Conservation (phyloP, 352 stramenopile species). For the Globisporangium echinulatum region DNA sequence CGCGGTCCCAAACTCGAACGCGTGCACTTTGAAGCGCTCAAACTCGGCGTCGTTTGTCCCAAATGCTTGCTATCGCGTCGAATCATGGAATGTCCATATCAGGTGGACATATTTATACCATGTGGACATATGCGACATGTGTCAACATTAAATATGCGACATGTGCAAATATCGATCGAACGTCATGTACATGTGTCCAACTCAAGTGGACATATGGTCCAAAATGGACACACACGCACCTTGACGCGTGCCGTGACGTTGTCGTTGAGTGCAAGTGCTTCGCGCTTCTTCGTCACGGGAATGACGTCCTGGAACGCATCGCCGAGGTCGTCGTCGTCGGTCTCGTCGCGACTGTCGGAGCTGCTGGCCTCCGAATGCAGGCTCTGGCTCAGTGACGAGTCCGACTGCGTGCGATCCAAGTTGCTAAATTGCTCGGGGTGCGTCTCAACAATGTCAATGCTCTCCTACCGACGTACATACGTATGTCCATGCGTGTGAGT, state of each 20-base stretch:
- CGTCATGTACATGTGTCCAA: background rate
- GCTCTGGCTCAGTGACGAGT: conserved; percentile 29
- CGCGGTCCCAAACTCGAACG: conserved; percentile 65
- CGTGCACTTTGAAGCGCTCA: conserved; percentile 70
- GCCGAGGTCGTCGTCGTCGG: conserved; percentile 39
- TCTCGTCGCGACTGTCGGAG: conserved; percentile 43
- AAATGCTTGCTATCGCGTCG: conserved; percentile 18
- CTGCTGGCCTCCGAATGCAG: conserved; percentile 38
- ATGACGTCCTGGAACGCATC: conserved; percentile 64
- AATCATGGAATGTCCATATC: too few species aligned
- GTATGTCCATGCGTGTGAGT: too few species aligned
- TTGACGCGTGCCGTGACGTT: conserved; percentile 62
- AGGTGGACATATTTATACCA: too few species aligned
- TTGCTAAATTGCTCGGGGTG: conserved; percentile 36
- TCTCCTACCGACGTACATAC: conserved; percentile 21
- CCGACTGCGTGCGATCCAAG: conserved; percentile 29
- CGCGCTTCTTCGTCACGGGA: conserved; percentile 69
- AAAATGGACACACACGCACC: conserved; percentile 12
- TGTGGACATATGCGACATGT: too few species aligned
- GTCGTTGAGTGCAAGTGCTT: conserved; percentile 68
- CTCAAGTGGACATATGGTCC: background rate
- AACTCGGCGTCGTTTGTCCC: conserved; percentile 56
- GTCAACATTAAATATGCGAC: too few species aligned
- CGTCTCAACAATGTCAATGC: conserved; percentile 33
- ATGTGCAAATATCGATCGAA: background rate